Evolutionary conservation across 305 asterid genomes (phyloP).

Genomic region (Fraxinus angustifolia): DNA sequence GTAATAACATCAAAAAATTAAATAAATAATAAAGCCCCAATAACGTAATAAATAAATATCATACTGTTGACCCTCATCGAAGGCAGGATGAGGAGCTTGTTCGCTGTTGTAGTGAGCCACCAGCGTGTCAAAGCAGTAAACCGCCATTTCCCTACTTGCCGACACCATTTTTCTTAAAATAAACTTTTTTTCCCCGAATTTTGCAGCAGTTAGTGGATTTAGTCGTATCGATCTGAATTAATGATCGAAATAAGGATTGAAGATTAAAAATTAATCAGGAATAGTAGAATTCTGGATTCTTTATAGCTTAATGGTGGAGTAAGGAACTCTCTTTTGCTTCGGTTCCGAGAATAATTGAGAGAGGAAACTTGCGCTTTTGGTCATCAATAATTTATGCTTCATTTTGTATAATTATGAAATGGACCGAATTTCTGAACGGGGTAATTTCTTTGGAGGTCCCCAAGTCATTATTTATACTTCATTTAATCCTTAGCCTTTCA

Average conservation of each 20-base stretch:
- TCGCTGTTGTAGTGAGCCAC: constrained; percentile 83
- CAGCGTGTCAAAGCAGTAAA: constrained; percentile 87
- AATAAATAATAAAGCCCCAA: neutral
- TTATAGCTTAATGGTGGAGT: constrained; percentile 18
- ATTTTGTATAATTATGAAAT: no score
- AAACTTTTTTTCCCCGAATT: neutral
- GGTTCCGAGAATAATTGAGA: constrained; percentile 26
- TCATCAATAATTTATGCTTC: neutral
- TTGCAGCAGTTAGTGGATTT: neutral
- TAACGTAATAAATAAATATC: constrained; percentile 9
- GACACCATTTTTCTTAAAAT: constrained; percentile 59
- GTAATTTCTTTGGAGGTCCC: neutral
- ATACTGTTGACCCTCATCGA: constrained; percentile 88
- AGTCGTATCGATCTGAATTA: constrained; percentile 11
- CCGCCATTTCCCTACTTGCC: constrained; percentile 89
- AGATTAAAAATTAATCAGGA: constrained; percentile 13
- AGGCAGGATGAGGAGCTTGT: constrained; percentile 79
- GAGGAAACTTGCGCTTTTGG: neutral
- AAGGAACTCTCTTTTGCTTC: constrained; percentile 22
- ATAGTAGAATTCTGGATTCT: neutral
- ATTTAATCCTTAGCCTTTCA: neutral
- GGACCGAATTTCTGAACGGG: neutral
- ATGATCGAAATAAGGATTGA: constrained; percentile 5
- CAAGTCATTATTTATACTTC: neutral
- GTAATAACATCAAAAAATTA: neutral